phyloP scores from a whole-genome alignment of 495 filamentous ascomycete genomes.

The Penicillium alfredii region DNA sequence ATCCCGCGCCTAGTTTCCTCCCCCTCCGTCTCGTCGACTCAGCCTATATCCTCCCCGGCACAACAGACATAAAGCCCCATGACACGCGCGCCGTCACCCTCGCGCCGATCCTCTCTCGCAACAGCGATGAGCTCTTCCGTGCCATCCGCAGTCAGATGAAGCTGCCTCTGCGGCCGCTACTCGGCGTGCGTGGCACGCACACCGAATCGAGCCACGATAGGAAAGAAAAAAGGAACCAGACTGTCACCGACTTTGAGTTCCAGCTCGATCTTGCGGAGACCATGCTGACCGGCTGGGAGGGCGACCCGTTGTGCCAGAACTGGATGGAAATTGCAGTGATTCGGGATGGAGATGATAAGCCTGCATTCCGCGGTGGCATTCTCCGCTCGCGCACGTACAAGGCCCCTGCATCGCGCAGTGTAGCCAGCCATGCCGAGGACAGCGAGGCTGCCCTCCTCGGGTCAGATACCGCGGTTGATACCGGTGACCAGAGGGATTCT shows the following conservation, averaged over 20 bases:
- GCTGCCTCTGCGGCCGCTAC: conserved; percentile 31
- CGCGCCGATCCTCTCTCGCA: conserved; percentile 18
- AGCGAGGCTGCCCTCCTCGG: conserved; percentile 12
- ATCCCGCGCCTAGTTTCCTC: too few species aligned
- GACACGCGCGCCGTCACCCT: conserved; percentile 22
- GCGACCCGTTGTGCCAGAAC: conserved; percentile 1
- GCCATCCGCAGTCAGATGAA: conserved; percentile 27
- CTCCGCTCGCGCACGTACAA: conserved; percentile 19
- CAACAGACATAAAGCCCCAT: conserved; percentile 3
- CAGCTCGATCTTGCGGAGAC: conserved; percentile 32
- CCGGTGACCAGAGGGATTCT: conserved; percentile 3
- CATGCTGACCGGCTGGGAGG: conserved; percentile 27
- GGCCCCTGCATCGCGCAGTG: conserved; percentile 3
- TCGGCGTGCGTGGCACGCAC: conserved; percentile 32
- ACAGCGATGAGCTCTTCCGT: conserved; percentile 20
- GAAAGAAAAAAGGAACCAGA: conserved; percentile 28
- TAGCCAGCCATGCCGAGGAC: conserved; percentile 2
- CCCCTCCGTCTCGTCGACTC: conserved; percentile 15
- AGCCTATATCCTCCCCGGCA: conserved; percentile 18
- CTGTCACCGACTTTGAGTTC: conserved; percentile 37
- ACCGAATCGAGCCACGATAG: conserved; percentile 18
- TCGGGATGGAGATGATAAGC: conserved; percentile 20
- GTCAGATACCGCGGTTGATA: conserved; percentile 6
- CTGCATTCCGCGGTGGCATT: conserved; percentile 29
- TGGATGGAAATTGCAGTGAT: conserved; percentile 21